Percentiles rank a stretch among this genome's conserved stretches.
These are phyloP conservation scores for Neonothopanus nambi DNA, from an alignment of 1,284 basidiomycete species.

Conservation along the genomic window DNA sequence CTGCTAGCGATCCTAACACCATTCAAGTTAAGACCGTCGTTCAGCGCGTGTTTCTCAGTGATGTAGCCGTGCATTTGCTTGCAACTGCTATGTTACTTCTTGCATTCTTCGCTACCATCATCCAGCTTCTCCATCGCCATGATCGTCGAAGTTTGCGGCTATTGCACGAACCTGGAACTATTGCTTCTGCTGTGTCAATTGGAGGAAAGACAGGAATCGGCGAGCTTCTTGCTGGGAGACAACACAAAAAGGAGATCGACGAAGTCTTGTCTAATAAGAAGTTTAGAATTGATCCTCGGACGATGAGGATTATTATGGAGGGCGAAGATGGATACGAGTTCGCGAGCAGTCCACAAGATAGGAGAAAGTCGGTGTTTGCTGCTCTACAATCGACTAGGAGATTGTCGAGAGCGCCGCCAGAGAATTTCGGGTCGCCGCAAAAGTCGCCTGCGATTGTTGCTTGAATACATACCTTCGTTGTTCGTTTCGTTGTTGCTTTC, in stretches of 20 bases:
- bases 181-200: constrained; percentile 53
- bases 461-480: too few species aligned
- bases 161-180: constrained; percentile 49
- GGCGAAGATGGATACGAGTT: constrained; percentile 45
- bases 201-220: constrained; percentile 49
- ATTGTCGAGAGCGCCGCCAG: constrained; percentile 12
- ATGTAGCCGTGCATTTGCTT: constrained; percentile 46
- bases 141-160: constrained; percentile 44
- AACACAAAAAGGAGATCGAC: constrained; percentile 35
- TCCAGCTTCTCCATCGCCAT: constrained; percentile 45
- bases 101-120: constrained; percentile 39
- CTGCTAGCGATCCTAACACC: constrained; percentile 30
- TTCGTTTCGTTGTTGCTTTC: too few species aligned
- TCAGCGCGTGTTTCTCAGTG: constrained; percentile 48
- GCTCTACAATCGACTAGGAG: constrained; percentile 21
- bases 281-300: constrained; percentile 48
- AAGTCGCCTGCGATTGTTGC: too few species aligned
- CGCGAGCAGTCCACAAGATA: constrained; percentile 31
- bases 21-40: constrained; percentile 43
- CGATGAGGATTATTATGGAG: constrained; percentile 52
- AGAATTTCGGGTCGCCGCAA: too few species aligned
- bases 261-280: constrained; percentile 40
- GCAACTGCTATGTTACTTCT: constrained; percentile 42
- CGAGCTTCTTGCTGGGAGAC: constrained; percentile 32
- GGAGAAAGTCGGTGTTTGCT: constrained; percentile 32